A percentile compares a stretch with the other conserved stretches of the same genome.
Conservation (phyloP, 2,329 filamentous ascomycete species). For the Ceratocystis colombiana region DNA sequence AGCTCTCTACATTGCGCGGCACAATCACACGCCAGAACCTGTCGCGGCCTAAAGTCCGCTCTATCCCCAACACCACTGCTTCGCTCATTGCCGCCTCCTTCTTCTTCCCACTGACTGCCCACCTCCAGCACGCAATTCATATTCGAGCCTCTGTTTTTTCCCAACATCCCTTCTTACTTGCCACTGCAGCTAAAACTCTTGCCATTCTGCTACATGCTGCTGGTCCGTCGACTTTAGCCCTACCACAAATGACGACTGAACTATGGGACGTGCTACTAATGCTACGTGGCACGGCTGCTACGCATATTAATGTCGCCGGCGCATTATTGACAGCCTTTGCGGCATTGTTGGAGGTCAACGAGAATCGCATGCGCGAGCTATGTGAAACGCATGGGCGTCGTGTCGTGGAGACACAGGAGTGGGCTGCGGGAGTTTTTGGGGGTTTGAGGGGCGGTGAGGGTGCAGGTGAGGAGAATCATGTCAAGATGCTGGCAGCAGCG, state of each 20-base stretch:
- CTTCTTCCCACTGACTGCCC: slow-evolving; percentile 76
- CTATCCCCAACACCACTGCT: slow-evolving; percentile 67
- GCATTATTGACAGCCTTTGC: slow-evolving; percentile 71
- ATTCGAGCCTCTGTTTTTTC: slow-evolving; percentile 47
- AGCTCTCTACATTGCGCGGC: slow-evolving; percentile 72
- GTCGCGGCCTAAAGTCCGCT: slow-evolving; percentile 40
- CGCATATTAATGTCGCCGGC: slow-evolving; percentile 57
- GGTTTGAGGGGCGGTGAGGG: slow-evolving; percentile 40
- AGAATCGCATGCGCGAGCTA: slow-evolving; percentile 57
- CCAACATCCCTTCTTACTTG: slow-evolving; percentile 64
- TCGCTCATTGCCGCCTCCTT: slow-evolving; percentile 64
- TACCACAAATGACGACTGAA: slow-evolving; percentile 73
- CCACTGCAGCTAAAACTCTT: slow-evolving; percentile 75
- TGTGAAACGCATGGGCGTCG: slow-evolving; percentile 65
- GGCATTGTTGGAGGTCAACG: slow-evolving; percentile 72
- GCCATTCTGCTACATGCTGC: slow-evolving; percentile 72
- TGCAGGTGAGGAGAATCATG: slow-evolving; percentile 60
- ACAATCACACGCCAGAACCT: slow-evolving; percentile 37
- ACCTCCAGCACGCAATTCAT: slow-evolving; percentile 57
- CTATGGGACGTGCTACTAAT: slow-evolving; percentile 71
- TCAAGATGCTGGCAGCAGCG: slow-evolving; percentile 68
- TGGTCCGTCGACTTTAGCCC: slow-evolving; percentile 64
- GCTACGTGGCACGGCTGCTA: slow-evolving; percentile 50
- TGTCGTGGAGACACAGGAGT: slow-evolving; percentile 76
- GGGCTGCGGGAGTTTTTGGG: slow-evolving; percentile 70